phyloP scores from a whole-genome alignment of 1,284 basidiomycete genomes.

The Trichosporon ovoides region DNA sequence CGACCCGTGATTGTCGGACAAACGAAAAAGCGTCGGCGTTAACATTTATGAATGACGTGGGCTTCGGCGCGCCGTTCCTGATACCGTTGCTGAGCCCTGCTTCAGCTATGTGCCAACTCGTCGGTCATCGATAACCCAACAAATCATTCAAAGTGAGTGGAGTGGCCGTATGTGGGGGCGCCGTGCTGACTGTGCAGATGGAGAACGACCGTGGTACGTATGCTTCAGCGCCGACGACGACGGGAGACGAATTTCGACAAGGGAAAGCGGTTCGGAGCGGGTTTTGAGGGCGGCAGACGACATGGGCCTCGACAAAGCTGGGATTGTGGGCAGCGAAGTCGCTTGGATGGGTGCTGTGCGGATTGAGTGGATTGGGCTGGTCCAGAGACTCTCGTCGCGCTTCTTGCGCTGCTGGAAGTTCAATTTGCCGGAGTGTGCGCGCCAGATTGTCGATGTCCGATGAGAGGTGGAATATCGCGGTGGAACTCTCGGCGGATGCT shows the following conservation, averaged over 20 bases:
- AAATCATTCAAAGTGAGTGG: conserved; percentile 1
- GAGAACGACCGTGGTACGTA: conserved; percentile 17
- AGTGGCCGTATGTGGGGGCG: background rate
- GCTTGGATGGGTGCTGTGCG: too few relatives aligned
- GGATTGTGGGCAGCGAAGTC: too few relatives aligned
- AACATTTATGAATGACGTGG: background rate
- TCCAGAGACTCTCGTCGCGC: too few relatives aligned
- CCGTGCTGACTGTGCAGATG: conserved; percentile 7
- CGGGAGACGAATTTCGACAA: background rate
- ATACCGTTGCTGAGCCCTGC: background rate
- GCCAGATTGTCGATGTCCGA: too few relatives aligned
- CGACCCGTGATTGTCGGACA: background rate
- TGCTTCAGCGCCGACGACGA: background rate
- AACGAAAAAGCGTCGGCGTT: background rate
- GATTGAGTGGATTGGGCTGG: too few relatives aligned
- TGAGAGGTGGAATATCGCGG: too few relatives aligned
- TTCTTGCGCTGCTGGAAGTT: too few relatives aligned
- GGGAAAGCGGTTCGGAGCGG: background rate
- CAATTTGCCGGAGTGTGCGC: too few relatives aligned
- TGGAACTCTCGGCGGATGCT: too few relatives aligned
- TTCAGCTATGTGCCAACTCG: conserved; percentile 4
- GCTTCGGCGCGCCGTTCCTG: background rate
- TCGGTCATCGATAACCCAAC: conserved; percentile 5
- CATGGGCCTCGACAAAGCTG: too few relatives aligned
- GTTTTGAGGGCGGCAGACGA: too few relatives aligned